Percentiles rank a stretch among this genome's conserved stretches.
Evolutionary conservation across 192 early-diverging fungal genomes (phyloP).

Genomic region (Mortierella alpina): DNA sequence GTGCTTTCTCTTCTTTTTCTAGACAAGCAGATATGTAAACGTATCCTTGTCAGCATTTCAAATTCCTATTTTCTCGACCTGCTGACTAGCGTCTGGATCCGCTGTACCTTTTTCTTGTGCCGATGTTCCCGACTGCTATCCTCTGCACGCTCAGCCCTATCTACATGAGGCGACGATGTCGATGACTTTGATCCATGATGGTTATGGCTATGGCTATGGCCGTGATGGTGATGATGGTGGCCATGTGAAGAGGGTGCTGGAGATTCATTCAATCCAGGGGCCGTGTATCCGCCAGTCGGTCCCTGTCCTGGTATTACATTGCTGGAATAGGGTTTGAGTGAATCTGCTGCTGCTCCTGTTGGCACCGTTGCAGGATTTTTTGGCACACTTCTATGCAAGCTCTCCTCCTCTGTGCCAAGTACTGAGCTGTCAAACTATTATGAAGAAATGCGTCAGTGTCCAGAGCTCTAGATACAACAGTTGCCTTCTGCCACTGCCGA

Average conservation of each 20-base stretch:
- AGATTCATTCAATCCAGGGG: not conserved
- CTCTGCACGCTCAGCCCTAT: conserved; percentile 37
- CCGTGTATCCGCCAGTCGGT: conserved; percentile 8
- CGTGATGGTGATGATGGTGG: conserved; percentile 10
- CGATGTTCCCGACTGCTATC: conserved; percentile 39
- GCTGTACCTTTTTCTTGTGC: conserved; percentile 51
- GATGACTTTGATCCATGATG: conserved; percentile 40
- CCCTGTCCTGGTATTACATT: conserved; percentile 9
- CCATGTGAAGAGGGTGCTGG: conserved; percentile 15
- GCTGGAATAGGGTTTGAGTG: conserved; percentile 2
- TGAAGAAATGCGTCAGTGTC: not conserved
- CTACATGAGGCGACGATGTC: conserved; percentile 46
- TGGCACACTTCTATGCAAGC: too few species aligned
- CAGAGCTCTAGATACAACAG: not conserved
- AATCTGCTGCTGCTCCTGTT: conserved; percentile 6
- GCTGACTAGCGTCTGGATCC: too few species aligned
- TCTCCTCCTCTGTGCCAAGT: conserved; percentile 42
- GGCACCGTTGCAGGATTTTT: not conserved
- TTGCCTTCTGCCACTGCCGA: not conserved
- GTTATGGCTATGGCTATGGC: conserved; percentile 12
- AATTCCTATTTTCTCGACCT: too few species aligned
- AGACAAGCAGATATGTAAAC: not conserved
- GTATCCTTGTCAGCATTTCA: not conserved
- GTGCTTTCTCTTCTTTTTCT: conserved; percentile 57
- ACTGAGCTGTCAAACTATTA: conserved; percentile 44